A percentile compares a stretch with the other conserved stretches of the same genome.
Conservation (phyloP, 192 early-diverging fungal genomes). For the Lunasporangiospora selenospora region DNA sequence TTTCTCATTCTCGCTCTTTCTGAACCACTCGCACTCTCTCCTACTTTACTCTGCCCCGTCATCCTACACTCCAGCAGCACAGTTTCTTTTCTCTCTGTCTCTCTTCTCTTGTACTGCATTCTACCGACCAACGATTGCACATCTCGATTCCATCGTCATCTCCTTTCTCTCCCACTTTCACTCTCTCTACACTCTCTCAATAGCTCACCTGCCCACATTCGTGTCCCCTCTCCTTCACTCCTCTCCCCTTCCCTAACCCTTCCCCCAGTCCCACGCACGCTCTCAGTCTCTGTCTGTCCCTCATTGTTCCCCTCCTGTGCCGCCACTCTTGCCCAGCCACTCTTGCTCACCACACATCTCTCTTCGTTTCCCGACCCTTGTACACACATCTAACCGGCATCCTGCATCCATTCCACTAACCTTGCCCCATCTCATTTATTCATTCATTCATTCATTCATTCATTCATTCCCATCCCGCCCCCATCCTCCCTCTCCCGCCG, state of each 20-base stretch:
- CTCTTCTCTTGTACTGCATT: not conserved
- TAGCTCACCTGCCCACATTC: no score
- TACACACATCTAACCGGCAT: not conserved
- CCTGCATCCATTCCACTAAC: not conserved
- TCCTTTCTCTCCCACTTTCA: no score
- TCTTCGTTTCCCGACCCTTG: slow-evolving; percentile 6
- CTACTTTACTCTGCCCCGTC: not conserved
- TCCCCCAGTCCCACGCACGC: no score
- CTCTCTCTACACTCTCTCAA: no score
- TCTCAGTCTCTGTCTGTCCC: no score
- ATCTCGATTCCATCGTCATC: no score
- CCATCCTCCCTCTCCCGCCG: not conserved
- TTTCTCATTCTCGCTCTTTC: not conserved
- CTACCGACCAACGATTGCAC: no score
- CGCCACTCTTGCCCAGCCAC: no score
- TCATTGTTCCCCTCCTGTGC: no score
- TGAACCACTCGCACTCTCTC: not conserved
- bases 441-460: not conserved
- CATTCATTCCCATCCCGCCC: slow-evolving; percentile 2
- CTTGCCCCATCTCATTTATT: slow-evolving; percentile 2
- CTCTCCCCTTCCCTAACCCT: no score
- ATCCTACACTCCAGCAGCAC: not conserved
- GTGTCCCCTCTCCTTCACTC: no score
- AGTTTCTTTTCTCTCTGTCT: no score
- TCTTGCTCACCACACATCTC: not conserved